Percentiles rank a stretch among this genome's conserved stretches.
phyloP scores from a whole-genome alignment of 129 eudicot species.

The Helichrysum umbraculigerum region DNA sequence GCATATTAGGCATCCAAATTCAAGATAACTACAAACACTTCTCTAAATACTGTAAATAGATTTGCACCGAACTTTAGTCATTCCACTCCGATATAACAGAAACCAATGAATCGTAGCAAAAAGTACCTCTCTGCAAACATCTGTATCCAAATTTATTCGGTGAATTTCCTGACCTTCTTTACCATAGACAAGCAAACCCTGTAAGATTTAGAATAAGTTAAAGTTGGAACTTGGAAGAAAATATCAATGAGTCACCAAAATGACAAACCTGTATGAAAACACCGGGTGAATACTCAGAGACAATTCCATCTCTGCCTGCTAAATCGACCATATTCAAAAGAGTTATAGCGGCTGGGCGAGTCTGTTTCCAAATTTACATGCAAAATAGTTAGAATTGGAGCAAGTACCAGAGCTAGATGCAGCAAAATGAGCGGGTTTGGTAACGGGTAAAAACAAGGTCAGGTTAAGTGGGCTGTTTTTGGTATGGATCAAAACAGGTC shows the following conservation, averaged over 20 bases:
- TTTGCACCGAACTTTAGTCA: constrained; percentile 7
- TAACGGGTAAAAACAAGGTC: constrained; percentile 2
- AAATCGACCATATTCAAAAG: constrained; percentile 70
- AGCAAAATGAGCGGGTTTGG: neutral
- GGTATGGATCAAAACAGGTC: neutral
- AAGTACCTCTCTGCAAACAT: constrained; percentile 78
- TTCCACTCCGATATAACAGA: constrained; percentile 7
- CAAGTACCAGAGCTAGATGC: constrained; percentile 1
- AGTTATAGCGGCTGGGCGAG: constrained; percentile 77
- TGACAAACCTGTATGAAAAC: constrained; percentile 77
- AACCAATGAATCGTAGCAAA: neutral
- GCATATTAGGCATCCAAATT: constrained; percentile 17
- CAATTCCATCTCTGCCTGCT: constrained; percentile 78
- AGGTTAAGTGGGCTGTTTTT: neutral
- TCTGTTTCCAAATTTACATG: constrained; percentile 40
- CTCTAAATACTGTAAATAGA: neutral
- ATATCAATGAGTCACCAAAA: constrained; percentile 1
- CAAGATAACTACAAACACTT: neutral
- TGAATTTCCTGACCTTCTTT: constrained; percentile 82
- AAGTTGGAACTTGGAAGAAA: constrained; percentile 1
- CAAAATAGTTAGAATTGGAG: constrained; percentile 11
- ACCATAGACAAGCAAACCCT: constrained; percentile 98
- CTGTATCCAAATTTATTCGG: constrained; percentile 62
- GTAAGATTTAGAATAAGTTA: constrained; percentile 20
- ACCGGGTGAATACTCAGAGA: constrained; percentile 81